Evolutionary conservation across 2,329 filamentous ascomycete genomes (phyloP), one percentile per base, ranked within the genome.

Genomic region (Canariomyces notabilis): DNA sequence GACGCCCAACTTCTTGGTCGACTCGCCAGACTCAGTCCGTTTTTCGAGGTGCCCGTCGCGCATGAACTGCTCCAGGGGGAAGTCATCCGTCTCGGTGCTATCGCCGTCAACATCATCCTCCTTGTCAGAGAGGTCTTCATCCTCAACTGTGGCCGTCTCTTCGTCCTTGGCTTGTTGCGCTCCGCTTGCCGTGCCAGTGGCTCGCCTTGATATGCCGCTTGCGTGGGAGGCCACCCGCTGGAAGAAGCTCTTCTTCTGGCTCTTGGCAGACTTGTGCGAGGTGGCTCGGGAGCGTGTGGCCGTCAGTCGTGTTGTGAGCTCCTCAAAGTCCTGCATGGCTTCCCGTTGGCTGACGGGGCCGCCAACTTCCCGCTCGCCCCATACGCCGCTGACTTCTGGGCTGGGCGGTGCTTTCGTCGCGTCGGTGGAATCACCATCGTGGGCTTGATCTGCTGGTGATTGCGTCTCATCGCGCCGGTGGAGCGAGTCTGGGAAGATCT

Each of bases 1-100:
- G 1, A 91, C 83, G 2, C 87, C 87, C 9, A 91, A 79, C 57
- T 83, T 86, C 68, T 91, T 93, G 9, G 82, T 76, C 0, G 86
- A 84, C 29, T 74, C 71, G 5, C 80, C 83, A 4, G 66, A 61
- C 22, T 81, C 76, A 2, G 77, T 79, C 11, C 84, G 76, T 61
- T 85, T 87, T 65, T 89, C 87, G 49, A 89, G 82, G 57, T 86
- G 83, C 1, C 86, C 86, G 49, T 87, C 80, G 37, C 79, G 76
- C 66, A 90, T 77, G 60, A 90, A 90, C 11, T 80, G 70, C 26
- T 76, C 77, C 1, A 90, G 72, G 50, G 85, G 76, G 52, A 90
- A 89, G 2, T 77, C 80, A 1, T 79, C 76, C 2, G 77, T 70
- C 18, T 76, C 67, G 14, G 76, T 73, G 12, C 15, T 31, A 19